These are phyloP conservation scores for Lodderomyces metapsilosis DNA, from an alignment of 1,139 yeast species.

Conservation along the genomic window DNA sequence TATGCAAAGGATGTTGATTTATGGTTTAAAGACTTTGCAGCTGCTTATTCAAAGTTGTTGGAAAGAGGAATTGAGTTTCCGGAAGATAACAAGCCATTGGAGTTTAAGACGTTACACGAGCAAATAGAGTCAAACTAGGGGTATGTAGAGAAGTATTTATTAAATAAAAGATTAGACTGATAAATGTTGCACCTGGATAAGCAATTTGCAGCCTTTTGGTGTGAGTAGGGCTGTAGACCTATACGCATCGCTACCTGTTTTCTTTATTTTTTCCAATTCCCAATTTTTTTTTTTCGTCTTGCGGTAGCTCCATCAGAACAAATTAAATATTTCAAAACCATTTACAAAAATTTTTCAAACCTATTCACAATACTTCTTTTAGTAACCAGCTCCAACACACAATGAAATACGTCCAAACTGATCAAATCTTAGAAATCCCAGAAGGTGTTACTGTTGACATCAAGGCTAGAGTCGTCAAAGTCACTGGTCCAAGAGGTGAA, in stretches of 20 bases:
- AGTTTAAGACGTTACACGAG: slow-evolving; percentile 71
- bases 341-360: background rate
- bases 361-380: slow-evolving; percentile 1
- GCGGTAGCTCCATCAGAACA: background rate
- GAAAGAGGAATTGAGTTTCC: slow-evolving; percentile 74
- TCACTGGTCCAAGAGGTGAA: slow-evolving; percentile 98
- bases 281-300: background rate
- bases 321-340: background rate
- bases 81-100: slow-evolving; percentile 40
- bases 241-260: background rate
- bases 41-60: slow-evolving; percentile 65
- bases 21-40: slow-evolving; percentile 71
- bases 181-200: background rate
- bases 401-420: slow-evolving; percentile 95
- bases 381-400: slow-evolving; percentile 5
- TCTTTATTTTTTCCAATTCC: background rate
- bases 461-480: slow-evolving; percentile 89
- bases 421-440: slow-evolving; percentile 88
- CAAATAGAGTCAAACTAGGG: slow-evolving; percentile 31
- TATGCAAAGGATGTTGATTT: slow-evolving; percentile 70
- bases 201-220: background rate
- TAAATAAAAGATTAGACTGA: background rate
- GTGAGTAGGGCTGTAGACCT: slow-evolving; percentile 2
- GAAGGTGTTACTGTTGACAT: slow-evolving; percentile 90
- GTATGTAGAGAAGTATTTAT: background rate